A percentile compares a stretch with the other conserved stretches of the same genome.
Evolutionary conservation across 371 early-diverging fungal genomes (phyloP).

Genomic region (Choanephora cucurbitarum): DNA sequence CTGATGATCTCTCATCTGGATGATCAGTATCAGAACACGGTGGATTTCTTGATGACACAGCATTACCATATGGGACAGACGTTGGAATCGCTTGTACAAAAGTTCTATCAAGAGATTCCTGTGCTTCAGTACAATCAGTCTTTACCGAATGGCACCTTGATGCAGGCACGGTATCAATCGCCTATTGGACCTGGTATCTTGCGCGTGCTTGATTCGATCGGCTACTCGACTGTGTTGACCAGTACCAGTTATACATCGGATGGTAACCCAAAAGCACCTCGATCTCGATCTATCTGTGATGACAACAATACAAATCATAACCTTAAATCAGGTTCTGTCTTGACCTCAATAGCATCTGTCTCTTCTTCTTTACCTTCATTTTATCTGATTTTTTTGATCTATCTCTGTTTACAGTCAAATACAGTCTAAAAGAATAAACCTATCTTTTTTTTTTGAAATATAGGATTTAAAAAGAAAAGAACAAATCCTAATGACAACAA

Average conservation of each 20-base stretch:
- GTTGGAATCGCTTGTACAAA: conserved; percentile 29
- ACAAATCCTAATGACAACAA: no score
- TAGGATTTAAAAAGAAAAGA: no score
- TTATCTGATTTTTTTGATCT: no score
- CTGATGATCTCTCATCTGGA: conserved; percentile 46
- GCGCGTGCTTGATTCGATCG: conserved; percentile 46
- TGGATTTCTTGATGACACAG: conserved; percentile 47
- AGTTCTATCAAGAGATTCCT: conserved; percentile 30
- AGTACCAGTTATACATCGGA: conserved; percentile 42
- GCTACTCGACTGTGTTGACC: conserved; percentile 45
- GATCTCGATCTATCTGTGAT: conserved; percentile 33
- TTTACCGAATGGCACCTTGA: conserved; percentile 13
- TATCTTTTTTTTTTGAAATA: no score
- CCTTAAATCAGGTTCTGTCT: conserved; percentile 15
- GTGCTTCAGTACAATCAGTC: conserved; percentile 26
- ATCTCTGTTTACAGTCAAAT: no score
- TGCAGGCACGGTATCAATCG: conserved; percentile 28
- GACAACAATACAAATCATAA: conserved; percentile 32
- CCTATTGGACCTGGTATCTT: conserved; percentile 53
- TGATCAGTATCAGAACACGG: conserved; percentile 29
- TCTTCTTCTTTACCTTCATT: no score
- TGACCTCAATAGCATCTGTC: no score
- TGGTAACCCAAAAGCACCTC: conserved; percentile 31
- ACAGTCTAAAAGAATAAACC: no score
- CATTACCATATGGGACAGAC: conserved; percentile 30